Evolutionary conservation across 148 eudicot species (phyloP).

Genomic region (Persicaria maculosa): DNA sequence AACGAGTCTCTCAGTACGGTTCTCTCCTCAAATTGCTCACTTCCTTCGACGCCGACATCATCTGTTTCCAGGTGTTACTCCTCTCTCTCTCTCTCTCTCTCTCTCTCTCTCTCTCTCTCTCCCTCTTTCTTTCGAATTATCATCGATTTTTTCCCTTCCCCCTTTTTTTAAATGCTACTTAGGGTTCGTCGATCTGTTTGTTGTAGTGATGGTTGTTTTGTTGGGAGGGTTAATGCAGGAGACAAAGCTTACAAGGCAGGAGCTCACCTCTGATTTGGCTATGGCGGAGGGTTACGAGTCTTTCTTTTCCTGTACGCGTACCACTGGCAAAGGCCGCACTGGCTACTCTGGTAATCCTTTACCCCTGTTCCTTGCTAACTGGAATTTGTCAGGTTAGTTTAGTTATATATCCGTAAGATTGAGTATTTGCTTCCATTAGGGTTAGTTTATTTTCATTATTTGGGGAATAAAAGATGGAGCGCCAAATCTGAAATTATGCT

Average conservation of each 20-base stretch:
- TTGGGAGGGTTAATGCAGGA: slow-evolving; percentile 35
- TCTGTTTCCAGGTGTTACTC: slow-evolving; percentile 67
- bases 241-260: slow-evolving; percentile 73
- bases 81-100: background rate
- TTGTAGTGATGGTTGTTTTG: background rate
- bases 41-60: slow-evolving; percentile 80
- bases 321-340: slow-evolving; percentile 62
- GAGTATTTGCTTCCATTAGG: background rate
- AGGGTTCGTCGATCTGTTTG: slow-evolving; percentile 5
- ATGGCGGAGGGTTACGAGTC: slow-evolving; percentile 91
- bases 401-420: background rate
- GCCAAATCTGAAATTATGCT: background rate
- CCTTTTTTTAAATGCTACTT: background rate
- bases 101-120: background rate
- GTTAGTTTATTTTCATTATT: too few relatives aligned
- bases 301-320: slow-evolving; percentile 91
- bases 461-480: too few relatives aligned
- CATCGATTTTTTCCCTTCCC: background rate
- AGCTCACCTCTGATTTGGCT: slow-evolving; percentile 67
- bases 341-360: slow-evolving; percentile 65
- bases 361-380: background rate
- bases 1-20: slow-evolving; percentile 73
- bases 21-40: slow-evolving; percentile 81
- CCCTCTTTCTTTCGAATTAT: background rate
- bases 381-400: background rate